Conservation (phyloP, 768 basidiomycete genomes). For the Dioszegia aurantiaca region DNA sequence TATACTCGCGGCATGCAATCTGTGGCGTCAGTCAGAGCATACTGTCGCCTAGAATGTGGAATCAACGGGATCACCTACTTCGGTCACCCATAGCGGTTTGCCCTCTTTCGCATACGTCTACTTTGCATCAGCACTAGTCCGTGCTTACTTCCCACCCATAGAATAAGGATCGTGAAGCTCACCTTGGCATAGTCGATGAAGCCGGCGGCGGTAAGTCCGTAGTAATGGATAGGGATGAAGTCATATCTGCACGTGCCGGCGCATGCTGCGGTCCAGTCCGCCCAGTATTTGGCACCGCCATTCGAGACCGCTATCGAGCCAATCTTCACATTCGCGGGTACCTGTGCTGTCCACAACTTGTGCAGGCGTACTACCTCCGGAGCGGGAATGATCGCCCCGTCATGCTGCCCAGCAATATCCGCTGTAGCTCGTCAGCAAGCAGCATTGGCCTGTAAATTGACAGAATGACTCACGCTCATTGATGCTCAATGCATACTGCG, state of each 20-base stretch:
- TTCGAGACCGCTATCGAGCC: conserved; percentile 40
- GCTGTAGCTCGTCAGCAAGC: conserved; percentile 12
- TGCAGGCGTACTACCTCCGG: conserved; percentile 27
- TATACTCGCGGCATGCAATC: conserved; percentile 33
- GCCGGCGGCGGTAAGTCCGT: conserved; percentile 32
- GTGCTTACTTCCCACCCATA: no score
- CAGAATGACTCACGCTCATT: conserved; percentile 40
- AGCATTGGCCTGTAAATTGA: background rate
- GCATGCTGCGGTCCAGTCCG: conserved; percentile 39
- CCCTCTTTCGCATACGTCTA: conserved; percentile 25
- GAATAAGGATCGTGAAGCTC: no score
- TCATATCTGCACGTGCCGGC: conserved; percentile 39
- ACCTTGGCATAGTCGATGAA: conserved; percentile 32
- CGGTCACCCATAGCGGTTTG: conserved; percentile 39
- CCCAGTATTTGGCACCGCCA: conserved; percentile 34
- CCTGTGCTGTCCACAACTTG: conserved; percentile 27
- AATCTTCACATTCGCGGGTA: conserved; percentile 26
- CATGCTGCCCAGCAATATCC: conserved; percentile 22
- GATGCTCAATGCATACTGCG: conserved; percentile 32
- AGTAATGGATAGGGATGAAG: conserved; percentile 47
- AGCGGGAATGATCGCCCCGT: conserved; percentile 25
- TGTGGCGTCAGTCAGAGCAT: no score
- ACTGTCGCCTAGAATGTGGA: background rate
- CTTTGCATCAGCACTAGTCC: conserved; percentile 18
- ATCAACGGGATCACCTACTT: conserved; percentile 18